phyloP scores from a whole-genome alignment of 1,284 basidiomycete species.

The Irpex sp. region DNA sequence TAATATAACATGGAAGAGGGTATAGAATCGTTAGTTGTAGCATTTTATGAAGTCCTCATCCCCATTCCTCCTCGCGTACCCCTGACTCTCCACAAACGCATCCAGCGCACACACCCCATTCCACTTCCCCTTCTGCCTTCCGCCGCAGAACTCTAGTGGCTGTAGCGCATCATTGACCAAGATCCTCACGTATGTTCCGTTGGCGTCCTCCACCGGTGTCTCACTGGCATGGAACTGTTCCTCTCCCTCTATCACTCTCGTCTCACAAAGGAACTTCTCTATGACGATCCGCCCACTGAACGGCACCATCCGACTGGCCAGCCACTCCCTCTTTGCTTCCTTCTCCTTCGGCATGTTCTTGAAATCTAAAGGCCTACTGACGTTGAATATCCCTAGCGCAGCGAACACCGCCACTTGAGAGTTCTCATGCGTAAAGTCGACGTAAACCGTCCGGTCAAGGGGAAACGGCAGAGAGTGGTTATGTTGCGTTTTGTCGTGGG shows the following conservation, averaged over 20 bases:
- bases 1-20: neutral
- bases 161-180: constrained; percentile 66
- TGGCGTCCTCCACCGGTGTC: neutral
- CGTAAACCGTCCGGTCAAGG: constrained; percentile 55
- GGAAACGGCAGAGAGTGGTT: constrained; percentile 82
- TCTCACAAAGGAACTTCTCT: constrained; percentile 49
- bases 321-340: constrained; percentile 43
- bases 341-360: constrained; percentile 22
- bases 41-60: constrained; percentile 65
- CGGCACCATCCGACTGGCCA: constrained; percentile 52
- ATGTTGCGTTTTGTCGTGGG: constrained; percentile 61
- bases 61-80: constrained; percentile 58
- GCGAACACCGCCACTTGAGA: constrained; percentile 71
- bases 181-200: neutral
- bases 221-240: no score
- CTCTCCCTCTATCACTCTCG: no score
- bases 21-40: constrained; percentile 18
- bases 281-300: constrained; percentile 61
- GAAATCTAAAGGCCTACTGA: constrained; percentile 36
- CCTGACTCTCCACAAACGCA: constrained; percentile 67
- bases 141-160: constrained; percentile 56
- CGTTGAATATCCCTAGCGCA: constrained; percentile 63
- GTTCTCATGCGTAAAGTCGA: constrained; percentile 81
- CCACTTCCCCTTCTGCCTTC: constrained; percentile 10
- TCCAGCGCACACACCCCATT: constrained; percentile 60